A percentile compares a stretch with the other conserved stretches of the same genome.
Conservation (phyloP, 495 filamentous ascomycete species). For the Neohortaea acidophila region DNA sequence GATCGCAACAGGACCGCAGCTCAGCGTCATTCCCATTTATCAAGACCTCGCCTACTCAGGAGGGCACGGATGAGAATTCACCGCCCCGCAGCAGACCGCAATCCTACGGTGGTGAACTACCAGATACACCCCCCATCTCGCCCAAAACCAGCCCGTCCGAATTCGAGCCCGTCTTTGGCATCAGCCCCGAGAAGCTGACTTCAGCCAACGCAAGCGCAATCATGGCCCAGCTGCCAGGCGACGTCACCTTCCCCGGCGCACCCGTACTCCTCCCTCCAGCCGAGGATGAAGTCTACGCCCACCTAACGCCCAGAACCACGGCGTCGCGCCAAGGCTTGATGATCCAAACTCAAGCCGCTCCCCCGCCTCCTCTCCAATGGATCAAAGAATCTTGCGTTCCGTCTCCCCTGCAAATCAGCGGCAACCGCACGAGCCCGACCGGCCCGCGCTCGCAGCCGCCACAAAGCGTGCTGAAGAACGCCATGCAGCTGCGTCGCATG, state of each 20-base stretch:
- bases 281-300: background rate
- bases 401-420: slow-evolving; percentile 12
- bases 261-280: slow-evolving; percentile 7
- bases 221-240: slow-evolving; percentile 11
- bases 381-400: background rate
- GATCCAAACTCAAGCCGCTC: background rate
- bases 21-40: slow-evolving; percentile 10
- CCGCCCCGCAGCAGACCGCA: slow-evolving; percentile 1
- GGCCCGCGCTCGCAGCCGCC: slow-evolving; percentile 20
- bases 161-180: slow-evolving; percentile 4
- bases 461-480: slow-evolving; percentile 17
- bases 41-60: background rate
- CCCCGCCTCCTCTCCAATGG: background rate
- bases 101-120: slow-evolving; percentile 8
- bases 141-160: slow-evolving; percentile 17
- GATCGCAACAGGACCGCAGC: slow-evolving; percentile 2
- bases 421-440: slow-evolving; percentile 2
- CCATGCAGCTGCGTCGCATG: slow-evolving; percentile 23
- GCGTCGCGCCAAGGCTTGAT: slow-evolving; percentile 1
- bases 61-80: background rate
- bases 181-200: slow-evolving; percentile 7
- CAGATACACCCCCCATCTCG: slow-evolving; percentile 22
- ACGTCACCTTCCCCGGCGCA: slow-evolving; percentile 6
- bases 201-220: slow-evolving; percentile 12
- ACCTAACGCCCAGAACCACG: background rate